These are phyloP conservation scores for Mychonastes homosphaera DNA, from an alignment of 139 green algal genomes.

Conservation along the genomic window DNA sequence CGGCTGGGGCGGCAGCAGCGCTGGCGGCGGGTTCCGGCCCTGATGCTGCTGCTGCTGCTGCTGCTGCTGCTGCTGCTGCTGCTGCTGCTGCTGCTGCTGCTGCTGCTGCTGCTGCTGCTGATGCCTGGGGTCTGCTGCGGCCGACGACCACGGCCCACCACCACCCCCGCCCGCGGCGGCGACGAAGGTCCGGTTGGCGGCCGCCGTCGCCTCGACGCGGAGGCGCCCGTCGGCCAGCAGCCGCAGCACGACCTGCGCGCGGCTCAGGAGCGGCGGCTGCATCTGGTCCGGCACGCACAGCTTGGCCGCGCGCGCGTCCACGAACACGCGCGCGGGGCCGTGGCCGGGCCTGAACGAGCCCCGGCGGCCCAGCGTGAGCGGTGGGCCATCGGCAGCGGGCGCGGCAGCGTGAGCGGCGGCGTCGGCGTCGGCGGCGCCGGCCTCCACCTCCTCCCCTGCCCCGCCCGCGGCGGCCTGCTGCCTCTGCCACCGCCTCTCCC, in stretches of 20 bases:
- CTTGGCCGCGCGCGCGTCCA: no score
- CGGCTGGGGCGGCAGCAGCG: neutral
- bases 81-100: neutral
- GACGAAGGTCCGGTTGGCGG: neutral
- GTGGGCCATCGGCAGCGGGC: no score
- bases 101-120: neutral
- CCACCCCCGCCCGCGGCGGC: neutral
- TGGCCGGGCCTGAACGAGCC: no score
- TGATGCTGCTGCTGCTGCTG: neutral
- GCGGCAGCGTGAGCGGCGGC: no score
- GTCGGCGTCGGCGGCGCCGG: no score
- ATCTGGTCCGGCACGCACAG: no score
- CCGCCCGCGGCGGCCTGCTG: no score
- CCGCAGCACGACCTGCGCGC: neutral
- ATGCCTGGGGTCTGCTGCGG: neutral
- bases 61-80: constrained; percentile 1
- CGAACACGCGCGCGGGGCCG: no score
- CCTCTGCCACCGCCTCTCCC: no score
- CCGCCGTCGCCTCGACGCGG: neutral
- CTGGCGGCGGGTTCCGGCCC: no score
- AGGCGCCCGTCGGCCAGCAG: neutral
- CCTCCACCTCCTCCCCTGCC: no score
- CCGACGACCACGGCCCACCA: neutral
- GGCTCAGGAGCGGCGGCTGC: constrained; percentile 1
- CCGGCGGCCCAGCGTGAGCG: no score